A percentile compares a stretch with the other conserved stretches of the same genome.
phyloP scores from a whole-genome alignment of 148 eudicot species.

The Chenopodium quinoa region DNA sequence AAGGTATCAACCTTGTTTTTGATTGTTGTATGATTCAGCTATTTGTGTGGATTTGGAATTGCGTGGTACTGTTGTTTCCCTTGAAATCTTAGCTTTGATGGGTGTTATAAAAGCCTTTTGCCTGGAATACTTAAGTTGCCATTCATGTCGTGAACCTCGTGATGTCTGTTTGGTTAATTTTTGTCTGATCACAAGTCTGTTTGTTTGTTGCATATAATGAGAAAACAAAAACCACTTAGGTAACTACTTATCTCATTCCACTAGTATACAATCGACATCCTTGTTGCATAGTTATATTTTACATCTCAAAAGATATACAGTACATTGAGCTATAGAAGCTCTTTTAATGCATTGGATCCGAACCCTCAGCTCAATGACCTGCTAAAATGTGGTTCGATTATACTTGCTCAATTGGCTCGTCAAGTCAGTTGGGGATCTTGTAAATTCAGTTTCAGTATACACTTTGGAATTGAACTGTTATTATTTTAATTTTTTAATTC shows the following conservation, averaged over 20 bases:
- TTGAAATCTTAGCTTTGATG: not conserved
- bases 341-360: not conserved
- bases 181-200: not conserved
- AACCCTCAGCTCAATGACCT: not conserved
- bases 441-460: not conserved
- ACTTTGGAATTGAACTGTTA: not conserved
- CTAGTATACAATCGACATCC: not conserved
- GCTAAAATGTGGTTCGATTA: not conserved
- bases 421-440: too few species aligned
- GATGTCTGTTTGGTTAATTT: not conserved
- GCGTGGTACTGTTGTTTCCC: not conserved
- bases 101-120: not conserved
- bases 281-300: not conserved
- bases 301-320: not conserved
- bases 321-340: not conserved
- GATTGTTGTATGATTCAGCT: not conserved
- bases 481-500: too few species aligned
- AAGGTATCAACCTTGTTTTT: constrained; percentile 40
- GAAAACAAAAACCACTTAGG: too few species aligned
- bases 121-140: not conserved
- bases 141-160: not conserved
- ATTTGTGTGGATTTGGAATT: not conserved
- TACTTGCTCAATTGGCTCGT: not conserved
- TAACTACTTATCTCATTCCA: too few species aligned
- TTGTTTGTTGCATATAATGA: not conserved